These are phyloP conservation scores for Cucurbita moschata DNA, from an alignment of 306 rosid species.

Conservation along the genomic window DNA sequence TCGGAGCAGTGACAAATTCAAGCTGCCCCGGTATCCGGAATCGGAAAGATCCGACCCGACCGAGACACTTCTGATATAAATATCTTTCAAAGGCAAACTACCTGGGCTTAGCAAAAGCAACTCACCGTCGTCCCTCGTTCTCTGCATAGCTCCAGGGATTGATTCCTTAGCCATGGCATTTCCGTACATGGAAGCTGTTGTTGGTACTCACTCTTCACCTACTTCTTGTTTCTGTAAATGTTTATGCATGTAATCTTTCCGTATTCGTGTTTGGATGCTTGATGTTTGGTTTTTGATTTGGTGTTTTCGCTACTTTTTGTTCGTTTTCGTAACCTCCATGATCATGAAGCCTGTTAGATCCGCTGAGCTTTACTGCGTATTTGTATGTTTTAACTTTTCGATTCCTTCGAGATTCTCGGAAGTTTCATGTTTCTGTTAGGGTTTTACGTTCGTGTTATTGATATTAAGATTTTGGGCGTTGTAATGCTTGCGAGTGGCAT, in stretches of 20 bases:
- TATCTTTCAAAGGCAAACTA: not conserved
- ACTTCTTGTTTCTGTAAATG: not conserved
- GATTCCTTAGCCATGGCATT: conserved; percentile 47
- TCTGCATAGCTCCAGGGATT: not conserved
- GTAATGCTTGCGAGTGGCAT: not conserved
- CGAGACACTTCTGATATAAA: not conserved
- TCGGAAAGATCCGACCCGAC: not conserved
- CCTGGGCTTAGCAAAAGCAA: not conserved
- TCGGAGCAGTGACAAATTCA: not conserved
- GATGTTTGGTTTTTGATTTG: not conserved
- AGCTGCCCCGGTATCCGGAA: not conserved
- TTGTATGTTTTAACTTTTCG: not conserved
- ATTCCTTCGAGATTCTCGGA: not conserved
- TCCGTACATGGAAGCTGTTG: conserved; percentile 91
- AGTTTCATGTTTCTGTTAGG: not conserved
- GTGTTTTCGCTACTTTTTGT: not conserved
- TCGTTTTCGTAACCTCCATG: not conserved
- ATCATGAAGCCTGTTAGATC: not conserved
- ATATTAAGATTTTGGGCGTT: not conserved
- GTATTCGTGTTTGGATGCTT: not conserved
- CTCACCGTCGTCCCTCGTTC: not conserved
- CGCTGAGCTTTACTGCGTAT: not conserved
- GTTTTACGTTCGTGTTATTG: not conserved
- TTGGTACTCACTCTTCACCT: conserved; percentile 34
- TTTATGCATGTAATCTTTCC: not conserved